Percentiles rank a stretch among this genome's conserved stretches.
phyloP scores from a whole-genome alignment of 1,284 basidiomycete genomes.

The Caloboletus firmus region DNA sequence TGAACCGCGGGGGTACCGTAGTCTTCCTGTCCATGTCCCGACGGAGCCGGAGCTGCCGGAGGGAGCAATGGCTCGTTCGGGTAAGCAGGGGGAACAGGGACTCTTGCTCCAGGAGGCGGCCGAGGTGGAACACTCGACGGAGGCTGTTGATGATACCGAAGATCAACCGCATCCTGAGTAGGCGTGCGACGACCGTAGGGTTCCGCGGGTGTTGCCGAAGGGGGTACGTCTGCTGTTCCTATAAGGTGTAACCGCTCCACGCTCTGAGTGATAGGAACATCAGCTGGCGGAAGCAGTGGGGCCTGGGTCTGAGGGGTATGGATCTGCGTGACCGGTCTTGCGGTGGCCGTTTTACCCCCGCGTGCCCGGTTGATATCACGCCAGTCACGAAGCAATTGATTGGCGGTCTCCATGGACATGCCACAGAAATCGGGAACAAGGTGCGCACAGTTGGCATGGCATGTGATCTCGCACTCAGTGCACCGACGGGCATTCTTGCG shows the following conservation, averaged over 20 bases:
- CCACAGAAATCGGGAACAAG: slow-evolving; percentile 99
- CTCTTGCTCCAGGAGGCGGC: slow-evolving; percentile 47
- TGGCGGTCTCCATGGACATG: slow-evolving; percentile 99
- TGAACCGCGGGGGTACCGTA: slow-evolving; percentile 27
- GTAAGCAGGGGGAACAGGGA: slow-evolving; percentile 41
- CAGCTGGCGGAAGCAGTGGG: slow-evolving; percentile 31
- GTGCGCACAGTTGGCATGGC: slow-evolving; percentile 97
- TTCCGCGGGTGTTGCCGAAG: slow-evolving; percentile 33
- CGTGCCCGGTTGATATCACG: slow-evolving; percentile 75
- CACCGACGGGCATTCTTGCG: slow-evolving; percentile 96
- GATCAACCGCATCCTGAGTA: slow-evolving; percentile 34
- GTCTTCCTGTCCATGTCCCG: slow-evolving; percentile 34
- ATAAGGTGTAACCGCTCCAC: slow-evolving; percentile 56
- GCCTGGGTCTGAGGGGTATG: slow-evolving; percentile 35
- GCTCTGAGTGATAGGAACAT: slow-evolving; percentile 37
- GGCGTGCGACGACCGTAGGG: slow-evolving; percentile 38
- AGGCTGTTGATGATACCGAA: slow-evolving; percentile 33
- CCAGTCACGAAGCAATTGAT: slow-evolving; percentile 88
- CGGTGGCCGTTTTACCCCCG: slow-evolving; percentile 41
- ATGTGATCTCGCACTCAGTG: slow-evolving; percentile 94
- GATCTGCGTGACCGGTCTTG: slow-evolving; percentile 39
- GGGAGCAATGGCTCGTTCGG: slow-evolving; percentile 36
- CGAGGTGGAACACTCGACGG: slow-evolving; percentile 38
- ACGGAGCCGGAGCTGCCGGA: slow-evolving; percentile 17
- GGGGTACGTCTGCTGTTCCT: slow-evolving; percentile 37